Base-by-base conservation (phyloP, 148 eudicot species). In the Hydrangea macrophylla region DNA sequence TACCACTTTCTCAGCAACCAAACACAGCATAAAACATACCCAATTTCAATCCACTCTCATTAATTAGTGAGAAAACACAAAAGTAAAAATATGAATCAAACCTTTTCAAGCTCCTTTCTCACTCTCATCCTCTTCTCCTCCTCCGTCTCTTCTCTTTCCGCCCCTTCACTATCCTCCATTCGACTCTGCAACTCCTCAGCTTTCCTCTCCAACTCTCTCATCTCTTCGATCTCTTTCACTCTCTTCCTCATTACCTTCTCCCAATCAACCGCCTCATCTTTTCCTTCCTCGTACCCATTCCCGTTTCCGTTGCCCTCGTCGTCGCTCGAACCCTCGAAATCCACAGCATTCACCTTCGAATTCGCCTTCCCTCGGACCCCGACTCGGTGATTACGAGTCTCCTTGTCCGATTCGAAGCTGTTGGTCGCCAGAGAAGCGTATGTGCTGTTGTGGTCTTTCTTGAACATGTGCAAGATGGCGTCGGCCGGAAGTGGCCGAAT, bases 101-200 rank as follows among this genome's bases (percentile, higher is more conserved):
- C 98, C 96, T 90, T 94, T 65, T 90, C 88, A 28, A 94, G 96
- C 76, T 94, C 97, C 62, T 81, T 90, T 31, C 89, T 68, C 24
- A 94, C 98, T 70, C 98, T 78, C 86, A 65, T 73, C 79, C 82
- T 78, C 83, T 94, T 94, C 82, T 88, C 83, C 66, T 92, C 96
- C 68, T 93, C 95, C 28, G 81, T 83, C 77, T 86, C 94, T 11
- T 85, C 92, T 50, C 31, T 62, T 1, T 76, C 83, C 10, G 25
- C 69, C 0, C 59, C 75, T 31, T 64, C 85, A 20, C 76, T 68
- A 31, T 71, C 84, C 30, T 73, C 88, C 44, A 76, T 60, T 68
- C 35, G 75, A 27, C 80, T 82, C 72, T 76, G 84, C 86, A 93
- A 63, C 51, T 90, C 97, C 76, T 86, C 88, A 7, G 96, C 98